These are phyloP conservation scores for Allantophomopsis cytisporea DNA, from an alignment of 2,329 filamentous ascomycete genomes.

Conservation along the genomic window DNA sequence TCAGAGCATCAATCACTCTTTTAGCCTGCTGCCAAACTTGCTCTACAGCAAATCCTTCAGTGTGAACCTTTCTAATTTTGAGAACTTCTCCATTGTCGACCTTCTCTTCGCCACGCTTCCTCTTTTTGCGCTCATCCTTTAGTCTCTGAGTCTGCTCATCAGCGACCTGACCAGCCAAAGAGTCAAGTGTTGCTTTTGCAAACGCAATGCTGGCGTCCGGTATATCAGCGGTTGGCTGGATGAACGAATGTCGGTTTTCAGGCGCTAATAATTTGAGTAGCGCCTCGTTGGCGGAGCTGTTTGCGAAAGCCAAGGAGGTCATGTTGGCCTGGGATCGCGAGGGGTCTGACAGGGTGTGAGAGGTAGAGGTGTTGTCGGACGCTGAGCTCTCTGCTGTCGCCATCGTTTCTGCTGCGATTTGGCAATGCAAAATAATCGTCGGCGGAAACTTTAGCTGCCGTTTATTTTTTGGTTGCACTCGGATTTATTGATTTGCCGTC, in stretches of 20 bases:
- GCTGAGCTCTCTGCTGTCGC: slow-evolving; percentile 28
- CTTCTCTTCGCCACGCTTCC: slow-evolving; percentile 50
- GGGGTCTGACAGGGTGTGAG: slow-evolving; percentile 41
- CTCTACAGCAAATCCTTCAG: slow-evolving; percentile 73
- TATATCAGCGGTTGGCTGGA: slow-evolving; percentile 57
- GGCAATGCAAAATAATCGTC: background rate
- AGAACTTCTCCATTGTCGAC: slow-evolving; percentile 36
- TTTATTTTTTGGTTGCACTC: background rate
- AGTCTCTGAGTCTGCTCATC: slow-evolving; percentile 57
- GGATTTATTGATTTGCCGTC: background rate
- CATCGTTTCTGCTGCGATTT: slow-evolving; percentile 6
- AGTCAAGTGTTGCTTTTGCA: slow-evolving; percentile 70
- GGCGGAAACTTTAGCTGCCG: background rate
- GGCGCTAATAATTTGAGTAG: slow-evolving; percentile 12
- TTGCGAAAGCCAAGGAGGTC: too few relatives aligned
- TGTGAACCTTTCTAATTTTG: slow-evolving; percentile 70
- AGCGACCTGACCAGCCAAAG: slow-evolving; percentile 60
- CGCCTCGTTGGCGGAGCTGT: slow-evolving; percentile 6
- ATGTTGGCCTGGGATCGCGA: background rate
- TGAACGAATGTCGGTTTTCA: slow-evolving; percentile 34
- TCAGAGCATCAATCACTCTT: slow-evolving; percentile 60
- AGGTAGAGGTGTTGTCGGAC: slow-evolving; percentile 50
- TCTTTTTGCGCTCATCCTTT: slow-evolving; percentile 58
- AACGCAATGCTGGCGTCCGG: slow-evolving; percentile 58
- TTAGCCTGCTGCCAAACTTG: slow-evolving; percentile 94